Percentiles rank a stretch among this genome's conserved stretches.
phyloP scores from a whole-genome alignment of 202 grass and related monocot genomes.

The Carex arenaria region DNA sequence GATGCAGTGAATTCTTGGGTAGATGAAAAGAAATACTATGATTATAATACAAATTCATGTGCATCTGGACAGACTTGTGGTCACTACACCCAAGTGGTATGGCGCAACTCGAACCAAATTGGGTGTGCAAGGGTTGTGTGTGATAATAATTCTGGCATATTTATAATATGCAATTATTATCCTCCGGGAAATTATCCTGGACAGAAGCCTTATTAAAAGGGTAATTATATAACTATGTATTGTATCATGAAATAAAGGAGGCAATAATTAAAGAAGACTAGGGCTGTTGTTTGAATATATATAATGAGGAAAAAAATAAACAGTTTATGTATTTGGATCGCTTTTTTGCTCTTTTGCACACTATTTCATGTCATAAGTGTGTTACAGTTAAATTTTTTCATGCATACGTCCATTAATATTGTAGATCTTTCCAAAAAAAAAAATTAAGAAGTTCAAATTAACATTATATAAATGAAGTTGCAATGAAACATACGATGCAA shows the following conservation, averaged over 20 bases:
- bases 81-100: slow-evolving; percentile 70
- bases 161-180: slow-evolving; percentile 57
- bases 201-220: slow-evolving; percentile 26
- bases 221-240: neutral
- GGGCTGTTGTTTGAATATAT: neutral
- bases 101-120: slow-evolving; percentile 34
- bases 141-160: slow-evolving; percentile 22
- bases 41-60: slow-evolving; percentile 44
- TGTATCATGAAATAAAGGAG: neutral
- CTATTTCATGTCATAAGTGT: too few relatives aligned
- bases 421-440: too few relatives aligned
- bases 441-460: too few relatives aligned
- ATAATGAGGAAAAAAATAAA: neutral
- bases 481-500: too few relatives aligned
- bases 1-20: slow-evolving; percentile 32
- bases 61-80: slow-evolving; percentile 21
- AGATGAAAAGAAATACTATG: slow-evolving; percentile 44
- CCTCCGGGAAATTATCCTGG: slow-evolving; percentile 34
- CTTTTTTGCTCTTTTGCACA: too few relatives aligned
- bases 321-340: too few relatives aligned
- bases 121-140: slow-evolving; percentile 46
- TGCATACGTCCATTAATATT: too few relatives aligned
- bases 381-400: too few relatives aligned
- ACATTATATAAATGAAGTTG: too few relatives aligned
- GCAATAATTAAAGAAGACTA: neutral